Conservation (phyloP, 1,284 basidiomycete species). For the Sporisorium scitamineum region DNA sequence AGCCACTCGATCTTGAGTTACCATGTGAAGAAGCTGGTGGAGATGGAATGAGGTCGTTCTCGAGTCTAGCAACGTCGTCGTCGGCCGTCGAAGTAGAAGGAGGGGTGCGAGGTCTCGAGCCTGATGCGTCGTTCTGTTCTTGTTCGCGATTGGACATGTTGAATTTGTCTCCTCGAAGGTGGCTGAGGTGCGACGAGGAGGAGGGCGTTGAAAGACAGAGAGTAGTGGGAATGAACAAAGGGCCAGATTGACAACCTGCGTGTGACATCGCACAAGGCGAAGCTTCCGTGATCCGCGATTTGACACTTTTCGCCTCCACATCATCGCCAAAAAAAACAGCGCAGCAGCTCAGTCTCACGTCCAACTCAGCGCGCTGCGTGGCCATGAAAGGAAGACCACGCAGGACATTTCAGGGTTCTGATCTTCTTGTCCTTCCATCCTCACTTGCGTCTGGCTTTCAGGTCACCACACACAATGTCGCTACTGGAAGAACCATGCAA, state of each 20-base stretch:
- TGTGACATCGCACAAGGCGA: neutral
- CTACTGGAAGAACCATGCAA: constrained; percentile 28
- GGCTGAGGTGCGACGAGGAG: neutral
- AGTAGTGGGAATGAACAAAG: neutral
- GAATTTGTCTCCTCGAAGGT: neutral
- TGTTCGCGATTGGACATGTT: constrained; percentile 17
- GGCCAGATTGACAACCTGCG: neutral
- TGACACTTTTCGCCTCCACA: constrained; percentile 7
- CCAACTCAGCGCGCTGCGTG: neutral
- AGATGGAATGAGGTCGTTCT: constrained; percentile 39
- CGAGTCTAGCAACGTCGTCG: constrained; percentile 23
- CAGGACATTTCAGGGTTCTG: constrained; percentile 7
- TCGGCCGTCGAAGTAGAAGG: constrained; percentile 5
- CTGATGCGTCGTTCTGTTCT: constrained; percentile 8
- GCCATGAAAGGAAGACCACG: neutral
- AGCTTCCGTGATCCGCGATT: constrained; percentile 10
- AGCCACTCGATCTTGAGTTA: neutral
- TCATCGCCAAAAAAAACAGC: neutral
- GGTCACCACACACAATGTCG: constrained; percentile 23
- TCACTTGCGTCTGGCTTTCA: neutral
- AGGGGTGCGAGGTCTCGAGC: constrained; percentile 15
- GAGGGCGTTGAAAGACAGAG: too few relatives aligned
- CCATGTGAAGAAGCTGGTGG: constrained; percentile 18
- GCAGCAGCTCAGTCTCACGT: constrained; percentile 3
- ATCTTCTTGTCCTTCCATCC: neutral